Base-by-base conservation (phyloP, 441 rosid species). In the Biscutella laevigata region DNA sequence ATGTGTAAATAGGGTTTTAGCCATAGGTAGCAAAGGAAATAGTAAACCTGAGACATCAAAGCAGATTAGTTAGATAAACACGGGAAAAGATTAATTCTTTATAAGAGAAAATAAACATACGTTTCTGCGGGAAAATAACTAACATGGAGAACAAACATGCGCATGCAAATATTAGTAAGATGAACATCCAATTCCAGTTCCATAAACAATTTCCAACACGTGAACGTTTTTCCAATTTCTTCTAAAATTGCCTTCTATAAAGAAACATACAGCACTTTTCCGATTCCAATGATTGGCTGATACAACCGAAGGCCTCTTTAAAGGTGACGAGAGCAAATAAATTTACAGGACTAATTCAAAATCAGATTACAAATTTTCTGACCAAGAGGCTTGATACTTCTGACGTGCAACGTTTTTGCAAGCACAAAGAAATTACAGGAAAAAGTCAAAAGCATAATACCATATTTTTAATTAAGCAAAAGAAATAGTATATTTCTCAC, bases 1-100 rank as follows among this genome's bases (percentile, higher is more conserved):
- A 64, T 94, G 96, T 69, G 61, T 74, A 70, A 82, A 88, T 52
- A 92, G 80, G 22, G 70, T 58, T 67, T 75, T 94, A 39, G 71
- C 91, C 64, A 81, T 78, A 41, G 90, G 70, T 62, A 84, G 73
- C 71, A 94, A 56, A 12, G 85, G 85, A 63, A 71, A 62, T 54
- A 56, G 58, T 66, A 58, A 71, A 34, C 85, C 97, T 94, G 86
- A 49, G 34, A 50, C 30, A 72, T 17, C 24, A 67, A 21, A 52
- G 59, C 43, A 53, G 38, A 52, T 5, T 15, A 42, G 41, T 38
- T 51, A 59, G 29, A 29, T 51, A 37, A 43, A 13, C 24, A 58
- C 7, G n/a, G 15, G 35, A 40, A 39, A 56, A 57, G 40, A 42
- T 57, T 30, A 49, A 49, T 3, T 50, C 47, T 41, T 41, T 21